Percentiles rank a stretch among this genome's conserved stretches.
Conservation (phyloP, 768 basidiomycete species). For the Solioccasus polychromus region DNA sequence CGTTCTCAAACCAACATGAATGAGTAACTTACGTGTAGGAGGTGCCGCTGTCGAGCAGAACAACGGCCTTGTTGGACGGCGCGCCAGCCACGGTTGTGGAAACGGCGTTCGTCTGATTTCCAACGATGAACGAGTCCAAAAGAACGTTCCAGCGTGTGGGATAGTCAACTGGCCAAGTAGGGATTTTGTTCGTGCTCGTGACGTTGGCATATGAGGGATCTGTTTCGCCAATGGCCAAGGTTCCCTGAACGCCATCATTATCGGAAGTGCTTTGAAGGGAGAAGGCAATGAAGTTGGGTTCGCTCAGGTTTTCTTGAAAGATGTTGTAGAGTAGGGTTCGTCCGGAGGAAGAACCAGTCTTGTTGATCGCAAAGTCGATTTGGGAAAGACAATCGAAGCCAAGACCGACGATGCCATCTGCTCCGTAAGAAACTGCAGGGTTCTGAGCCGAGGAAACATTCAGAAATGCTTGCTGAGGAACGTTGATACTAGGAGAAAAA, state of each 20-base stretch:
- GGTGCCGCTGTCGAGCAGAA: slow-evolving; percentile 77
- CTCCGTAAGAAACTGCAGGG: slow-evolving; percentile 70
- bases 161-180: slow-evolving; percentile 66
- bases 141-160: slow-evolving; percentile 77
- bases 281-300: slow-evolving; percentile 82
- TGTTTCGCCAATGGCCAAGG: slow-evolving; percentile 71
- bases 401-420: slow-evolving; percentile 69
- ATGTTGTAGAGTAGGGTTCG: slow-evolving; percentile 73
- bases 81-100: slow-evolving; percentile 53
- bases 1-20: neutral
- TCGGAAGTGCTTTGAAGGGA: slow-evolving; percentile 62
- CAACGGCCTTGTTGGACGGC: slow-evolving; percentile 69
- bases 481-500: slow-evolving; percentile 49
- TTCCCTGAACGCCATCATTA: slow-evolving; percentile 57
- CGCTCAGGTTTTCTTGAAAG: slow-evolving; percentile 61
- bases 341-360: slow-evolving; percentile 56
- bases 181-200: slow-evolving; percentile 52
- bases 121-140: slow-evolving; percentile 68
- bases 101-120: slow-evolving; percentile 48
- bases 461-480: slow-evolving; percentile 70
- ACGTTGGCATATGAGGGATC: slow-evolving; percentile 62
- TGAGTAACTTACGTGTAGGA: slow-evolving; percentile 63
- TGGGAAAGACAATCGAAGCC: slow-evolving; percentile 77
- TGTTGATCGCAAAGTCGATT: slow-evolving; percentile 61
- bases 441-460: slow-evolving; percentile 64